Conservation (phyloP, 768 basidiomycete species). For the Gloeopeniophorella convolvens region DNA sequence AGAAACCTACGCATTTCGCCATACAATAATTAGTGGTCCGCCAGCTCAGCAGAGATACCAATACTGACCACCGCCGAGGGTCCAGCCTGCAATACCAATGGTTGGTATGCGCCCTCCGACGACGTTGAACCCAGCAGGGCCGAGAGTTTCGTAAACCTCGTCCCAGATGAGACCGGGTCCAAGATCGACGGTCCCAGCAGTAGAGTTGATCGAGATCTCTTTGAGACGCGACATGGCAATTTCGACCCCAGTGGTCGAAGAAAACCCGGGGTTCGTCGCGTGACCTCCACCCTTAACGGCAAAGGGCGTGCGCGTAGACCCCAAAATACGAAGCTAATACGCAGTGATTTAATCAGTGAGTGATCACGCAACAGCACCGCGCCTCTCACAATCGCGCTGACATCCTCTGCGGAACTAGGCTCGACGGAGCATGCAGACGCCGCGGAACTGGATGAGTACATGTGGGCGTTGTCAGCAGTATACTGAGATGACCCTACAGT, state of each 20-base stretch:
- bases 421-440: constrained; percentile 16
- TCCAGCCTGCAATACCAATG: constrained; percentile 21
- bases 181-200: constrained; percentile 6
- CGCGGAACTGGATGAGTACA: constrained; percentile 7
- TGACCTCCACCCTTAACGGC: constrained; percentile 23
- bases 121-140: constrained; percentile 15
- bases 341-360: too few species aligned
- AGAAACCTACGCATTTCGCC: constrained; percentile 25
- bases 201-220: not conserved
- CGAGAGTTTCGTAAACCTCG: constrained; percentile 20
- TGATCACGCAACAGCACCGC: too few species aligned
- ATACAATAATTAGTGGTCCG: too few species aligned
- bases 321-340: not conserved
- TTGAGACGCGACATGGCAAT: constrained; percentile 21
- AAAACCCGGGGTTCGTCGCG: constrained; percentile 21
- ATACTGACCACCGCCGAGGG: constrained; percentile 21
- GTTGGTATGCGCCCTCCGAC: constrained; percentile 20
- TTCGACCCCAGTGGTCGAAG: constrained; percentile 23
- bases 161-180: constrained; percentile 24
- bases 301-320: too few species aligned
- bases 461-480: too few species aligned
- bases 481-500: too few species aligned
- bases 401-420: constrained; percentile 15
- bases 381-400: constrained; percentile 16
- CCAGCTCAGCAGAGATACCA: too few species aligned